Base-by-base conservation (phyloP, 176 grass and related monocot genomes). In the Paspalum vaginatum region DNA sequence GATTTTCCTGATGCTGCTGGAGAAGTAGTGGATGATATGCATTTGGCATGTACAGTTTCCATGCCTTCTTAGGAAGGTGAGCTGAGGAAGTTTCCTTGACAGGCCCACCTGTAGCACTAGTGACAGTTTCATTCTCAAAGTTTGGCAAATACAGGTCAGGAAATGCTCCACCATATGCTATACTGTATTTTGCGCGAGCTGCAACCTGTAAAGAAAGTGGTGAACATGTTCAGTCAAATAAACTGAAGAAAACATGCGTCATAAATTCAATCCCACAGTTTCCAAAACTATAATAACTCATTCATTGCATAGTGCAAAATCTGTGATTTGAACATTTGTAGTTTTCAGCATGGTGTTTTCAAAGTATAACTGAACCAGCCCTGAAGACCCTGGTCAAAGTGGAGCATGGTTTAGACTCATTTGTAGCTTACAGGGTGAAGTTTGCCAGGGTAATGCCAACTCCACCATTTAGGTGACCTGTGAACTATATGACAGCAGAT, bases 41-140 rank as follows among this genome's bases (percentile, higher is more conserved):
- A 74, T 88, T 94, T 69, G 88, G 79, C 84, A 94, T 88, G 70
- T 88, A 91, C 60, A 94, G 47, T 84, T 94, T 94, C 88, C 88
- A 94, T 59, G 68, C 12, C 67, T 70, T 86, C 44, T 71, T 87
- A 62, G 75, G 38, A 55, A 32, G 66, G 66, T 59, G 69, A 43
- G 44, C 72, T 79, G 78, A 78, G 72, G 74, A 75, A 65, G 51
- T 61, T 61, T 48, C 62, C 26, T 49, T 39, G 18, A 61, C 39
- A 86, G 83, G 45, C 47, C 69, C 46, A 70, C 62, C 52, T 83
- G 67, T 39, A 86, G 55, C 63, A 63, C 57, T 57, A 46, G 54
- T 76, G 52, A 49, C 26, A 57, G 56, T 65, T 76, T 32, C 65
- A 45, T 60, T 84, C 42, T 68, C 54, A 68, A 77, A 51, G 27